phyloP scores from a whole-genome alignment of 192 early-diverging fungal genomes.

The Rhizophagus clarus region DNA sequence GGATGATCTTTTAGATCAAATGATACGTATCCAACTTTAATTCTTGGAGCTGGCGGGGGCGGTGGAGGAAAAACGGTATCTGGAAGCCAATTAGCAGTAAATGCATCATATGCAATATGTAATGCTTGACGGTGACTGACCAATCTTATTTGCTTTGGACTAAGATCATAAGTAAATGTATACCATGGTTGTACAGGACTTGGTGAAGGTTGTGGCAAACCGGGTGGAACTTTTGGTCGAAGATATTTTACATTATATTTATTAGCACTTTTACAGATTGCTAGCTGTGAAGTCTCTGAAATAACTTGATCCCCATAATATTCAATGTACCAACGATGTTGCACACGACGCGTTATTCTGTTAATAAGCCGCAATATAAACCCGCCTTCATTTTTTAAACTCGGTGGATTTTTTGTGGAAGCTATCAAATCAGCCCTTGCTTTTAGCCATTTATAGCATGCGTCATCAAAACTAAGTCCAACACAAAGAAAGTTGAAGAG shows the following conservation, averaged over 20 bases:
- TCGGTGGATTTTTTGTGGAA: slow-evolving; percentile 30
- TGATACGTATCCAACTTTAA: slow-evolving; percentile 87
- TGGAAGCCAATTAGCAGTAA: slow-evolving; percentile 56
- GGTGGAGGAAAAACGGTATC: slow-evolving; percentile 69
- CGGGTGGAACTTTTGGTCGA: slow-evolving; percentile 53
- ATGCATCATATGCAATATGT: slow-evolving; percentile 74
- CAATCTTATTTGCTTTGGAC: slow-evolving; percentile 79
- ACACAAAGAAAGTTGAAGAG: slow-evolving; percentile 18
- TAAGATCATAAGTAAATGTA: slow-evolving; percentile 91
- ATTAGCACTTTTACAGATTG: neutral
- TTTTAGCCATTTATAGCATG: slow-evolving; percentile 34
- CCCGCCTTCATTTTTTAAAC: slow-evolving; percentile 64
- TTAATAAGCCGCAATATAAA: slow-evolving; percentile 72
- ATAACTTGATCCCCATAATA: slow-evolving; percentile 31
- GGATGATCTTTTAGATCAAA: slow-evolving; percentile 96
- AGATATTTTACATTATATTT: slow-evolving; percentile 31
- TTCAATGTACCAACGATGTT: slow-evolving; percentile 70
- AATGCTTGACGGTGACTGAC: slow-evolving; percentile 87
- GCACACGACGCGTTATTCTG: slow-evolving; percentile 57
- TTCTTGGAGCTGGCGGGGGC: slow-evolving; percentile 61
- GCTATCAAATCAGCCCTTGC: slow-evolving; percentile 11
- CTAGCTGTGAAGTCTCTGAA: neutral
- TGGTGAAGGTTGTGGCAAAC: slow-evolving; percentile 65
- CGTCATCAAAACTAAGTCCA: slow-evolving; percentile 29
- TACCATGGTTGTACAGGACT: slow-evolving; percentile 89